Percentiles rank a stretch among this genome's conserved stretches.
These are phyloP conservation scores for Scheffersomyces parashehatae DNA, from an alignment of 1,139 yeast genomes.

Conservation along the genomic window DNA sequence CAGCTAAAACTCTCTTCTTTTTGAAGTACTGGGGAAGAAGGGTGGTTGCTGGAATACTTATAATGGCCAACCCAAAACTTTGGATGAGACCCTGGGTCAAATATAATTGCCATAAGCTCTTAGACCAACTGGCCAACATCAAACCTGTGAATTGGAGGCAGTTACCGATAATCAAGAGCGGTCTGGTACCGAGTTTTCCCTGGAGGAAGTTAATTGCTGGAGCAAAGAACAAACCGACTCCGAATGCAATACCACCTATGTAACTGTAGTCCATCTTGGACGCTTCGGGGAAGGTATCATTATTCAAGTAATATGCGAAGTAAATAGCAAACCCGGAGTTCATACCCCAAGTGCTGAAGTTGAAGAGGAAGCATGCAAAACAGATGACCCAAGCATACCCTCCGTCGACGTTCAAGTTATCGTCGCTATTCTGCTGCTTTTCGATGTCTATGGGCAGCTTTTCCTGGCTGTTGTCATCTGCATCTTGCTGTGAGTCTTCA, in stretches of 20 bases:
- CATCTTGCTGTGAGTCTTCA: no score
- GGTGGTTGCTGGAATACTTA: constrained; percentile 46
- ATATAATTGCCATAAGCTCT: constrained; percentile 52
- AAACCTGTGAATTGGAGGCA: constrained; percentile 51
- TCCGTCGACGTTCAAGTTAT: constrained; percentile 27
- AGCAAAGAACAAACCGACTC: constrained; percentile 31
- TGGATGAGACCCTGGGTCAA: constrained; percentile 54
- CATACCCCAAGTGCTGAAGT: constrained; percentile 55
- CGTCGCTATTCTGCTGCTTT: constrained; percentile 1
- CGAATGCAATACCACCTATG: constrained; percentile 46
- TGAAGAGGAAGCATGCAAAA: constrained; percentile 40
- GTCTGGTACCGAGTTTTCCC: constrained; percentile 42
- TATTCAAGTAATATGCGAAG: constrained; percentile 43
- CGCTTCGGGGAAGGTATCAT: constrained; percentile 40
- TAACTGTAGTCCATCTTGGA: constrained; percentile 40
- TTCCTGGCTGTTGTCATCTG: no score
- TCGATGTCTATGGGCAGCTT: constrained; percentile 1
- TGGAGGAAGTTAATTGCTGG: constrained; percentile 43
- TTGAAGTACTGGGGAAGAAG: constrained; percentile 62
- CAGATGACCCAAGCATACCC: constrained; percentile 54
- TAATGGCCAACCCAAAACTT: constrained; percentile 49
- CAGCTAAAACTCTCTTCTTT: constrained; percentile 54
- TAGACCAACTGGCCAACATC: constrained; percentile 55
- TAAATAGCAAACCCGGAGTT: constrained; percentile 56
- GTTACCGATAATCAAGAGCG: constrained; percentile 42